Percentiles rank a stretch among this genome's conserved stretches.
Evolutionary conservation across 2,329 filamentous ascomycete species (phyloP).

Genomic region (Stemphylium lycopersici): DNA sequence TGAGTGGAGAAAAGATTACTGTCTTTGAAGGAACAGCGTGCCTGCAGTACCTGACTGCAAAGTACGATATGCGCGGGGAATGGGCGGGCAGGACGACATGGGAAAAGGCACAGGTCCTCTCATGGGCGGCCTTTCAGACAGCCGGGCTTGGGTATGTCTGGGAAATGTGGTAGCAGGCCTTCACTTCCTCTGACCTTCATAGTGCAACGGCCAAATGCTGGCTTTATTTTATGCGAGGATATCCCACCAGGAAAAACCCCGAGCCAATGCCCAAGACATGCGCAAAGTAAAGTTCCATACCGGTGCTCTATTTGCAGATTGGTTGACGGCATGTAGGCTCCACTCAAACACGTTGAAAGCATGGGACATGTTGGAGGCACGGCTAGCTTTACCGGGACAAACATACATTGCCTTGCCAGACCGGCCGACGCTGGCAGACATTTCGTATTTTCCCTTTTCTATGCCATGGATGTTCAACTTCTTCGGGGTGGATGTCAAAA

Average conservation of each 20-base stretch:
- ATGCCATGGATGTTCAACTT: constrained; percentile 50
- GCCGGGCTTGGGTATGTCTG: constrained; percentile 46
- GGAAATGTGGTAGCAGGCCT: too few species aligned
- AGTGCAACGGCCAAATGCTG: constrained; percentile 48
- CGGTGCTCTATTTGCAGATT: not conserved
- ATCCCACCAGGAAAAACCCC: constrained; percentile 24
- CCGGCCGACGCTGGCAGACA: constrained; percentile 46
- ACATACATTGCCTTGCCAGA: constrained; percentile 45
- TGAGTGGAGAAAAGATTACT: constrained; percentile 32
- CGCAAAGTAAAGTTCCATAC: constrained; percentile 19
- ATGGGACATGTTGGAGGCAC: constrained; percentile 23
- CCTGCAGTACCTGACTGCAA: constrained; percentile 46
- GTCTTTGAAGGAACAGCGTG: constrained; percentile 51
- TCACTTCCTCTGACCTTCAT: too few species aligned
- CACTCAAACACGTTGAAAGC: constrained; percentile 17
- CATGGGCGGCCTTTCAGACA: constrained; percentile 48
- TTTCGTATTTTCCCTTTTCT: constrained; percentile 48
- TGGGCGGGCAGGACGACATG: constrained; percentile 39
- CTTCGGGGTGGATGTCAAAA: constrained; percentile 38
- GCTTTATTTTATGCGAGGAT: constrained; percentile 36
- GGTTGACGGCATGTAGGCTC: constrained; percentile 7
- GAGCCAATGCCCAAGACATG: constrained; percentile 24
- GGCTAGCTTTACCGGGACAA: constrained; percentile 26
- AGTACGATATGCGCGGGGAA: constrained; percentile 43
- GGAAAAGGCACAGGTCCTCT: constrained; percentile 37